These are phyloP conservation scores for Lactifluus volemus DNA, from an alignment of 768 basidiomycete genomes.

Conservation along the genomic window DNA sequence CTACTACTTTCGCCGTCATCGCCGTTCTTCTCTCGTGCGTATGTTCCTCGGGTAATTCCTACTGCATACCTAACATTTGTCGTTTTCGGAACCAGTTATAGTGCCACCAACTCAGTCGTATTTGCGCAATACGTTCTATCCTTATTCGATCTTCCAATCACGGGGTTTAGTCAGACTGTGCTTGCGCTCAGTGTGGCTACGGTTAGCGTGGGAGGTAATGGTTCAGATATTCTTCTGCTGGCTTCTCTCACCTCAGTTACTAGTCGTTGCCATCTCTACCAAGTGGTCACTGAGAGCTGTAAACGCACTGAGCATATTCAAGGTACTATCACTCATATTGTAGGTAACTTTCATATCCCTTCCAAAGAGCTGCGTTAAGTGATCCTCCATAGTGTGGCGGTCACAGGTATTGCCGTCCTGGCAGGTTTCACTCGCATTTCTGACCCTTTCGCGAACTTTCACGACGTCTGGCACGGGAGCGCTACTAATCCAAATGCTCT, in stretches of 20 bases:
- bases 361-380: not conserved
- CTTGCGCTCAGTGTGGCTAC: slow-evolving; percentile 22
- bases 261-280: slow-evolving; percentile 24
- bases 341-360: not conserved
- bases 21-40: slow-evolving; percentile 24
- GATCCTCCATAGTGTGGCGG: slow-evolving; percentile 20
- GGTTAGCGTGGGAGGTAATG: slow-evolving; percentile 20
- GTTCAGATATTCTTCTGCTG: not conserved
- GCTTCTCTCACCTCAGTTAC: not conserved
- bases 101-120: slow-evolving; percentile 22
- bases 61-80: not conserved
- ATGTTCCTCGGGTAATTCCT: not conserved
- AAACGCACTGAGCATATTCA: slow-evolving; percentile 22
- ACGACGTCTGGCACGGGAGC: slow-evolving; percentile 24
- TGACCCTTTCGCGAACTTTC: slow-evolving; percentile 27
- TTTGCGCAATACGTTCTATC: slow-evolving; percentile 24
- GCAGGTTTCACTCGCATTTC: slow-evolving; percentile 23
- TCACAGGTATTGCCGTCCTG: slow-evolving; percentile 23
- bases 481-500: slow-evolving; percentile 22
- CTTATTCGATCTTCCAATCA: slow-evolving; percentile 19
- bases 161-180: slow-evolving; percentile 18
- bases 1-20: slow-evolving; percentile 34
- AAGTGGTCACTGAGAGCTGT: slow-evolving; percentile 25
- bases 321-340: slow-evolving; percentile 22
- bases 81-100: slow-evolving; percentile 8